These are phyloP conservation scores for Adansonia madagascariensis DNA, from an alignment of 441 rosid species.

Conservation along the genomic window DNA sequence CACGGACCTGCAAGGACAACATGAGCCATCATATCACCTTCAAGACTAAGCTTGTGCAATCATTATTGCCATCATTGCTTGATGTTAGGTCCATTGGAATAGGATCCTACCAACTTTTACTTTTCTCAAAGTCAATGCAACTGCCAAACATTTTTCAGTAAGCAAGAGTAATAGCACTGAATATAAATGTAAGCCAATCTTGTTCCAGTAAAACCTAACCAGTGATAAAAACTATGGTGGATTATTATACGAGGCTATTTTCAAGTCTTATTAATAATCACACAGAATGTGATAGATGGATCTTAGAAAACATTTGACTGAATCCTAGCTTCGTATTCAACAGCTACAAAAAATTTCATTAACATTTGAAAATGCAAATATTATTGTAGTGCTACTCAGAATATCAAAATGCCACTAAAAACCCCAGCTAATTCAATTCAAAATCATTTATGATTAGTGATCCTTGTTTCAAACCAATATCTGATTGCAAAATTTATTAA, in stretches of 20 bases:
- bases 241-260: neutral
- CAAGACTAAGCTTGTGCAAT: slow-evolving; percentile 17
- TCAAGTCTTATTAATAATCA: neutral
- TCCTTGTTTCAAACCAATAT: slow-evolving; percentile 3
- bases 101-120: neutral
- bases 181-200: neutral
- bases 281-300: neutral
- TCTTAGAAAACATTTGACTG: neutral
- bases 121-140: neutral
- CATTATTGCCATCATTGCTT: slow-evolving; percentile 4
- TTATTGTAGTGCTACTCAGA: neutral
- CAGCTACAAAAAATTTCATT: neutral
- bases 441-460: neutral
- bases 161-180: neutral
- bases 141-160: neutral
- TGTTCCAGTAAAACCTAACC: neutral
- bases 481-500: neutral
- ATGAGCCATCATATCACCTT: neutral
- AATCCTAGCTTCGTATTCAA: neutral
- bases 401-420: slow-evolving; percentile 13
- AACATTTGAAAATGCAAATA: slow-evolving; percentile 4
- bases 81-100: neutral
- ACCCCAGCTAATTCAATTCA: neutral
- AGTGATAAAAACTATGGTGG: neutral
- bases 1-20: slow-evolving; percentile 58